Evolutionary conservation across 2,329 filamentous ascomycete genomes (phyloP).

Genomic region (Apiospora phragmitis): DNA sequence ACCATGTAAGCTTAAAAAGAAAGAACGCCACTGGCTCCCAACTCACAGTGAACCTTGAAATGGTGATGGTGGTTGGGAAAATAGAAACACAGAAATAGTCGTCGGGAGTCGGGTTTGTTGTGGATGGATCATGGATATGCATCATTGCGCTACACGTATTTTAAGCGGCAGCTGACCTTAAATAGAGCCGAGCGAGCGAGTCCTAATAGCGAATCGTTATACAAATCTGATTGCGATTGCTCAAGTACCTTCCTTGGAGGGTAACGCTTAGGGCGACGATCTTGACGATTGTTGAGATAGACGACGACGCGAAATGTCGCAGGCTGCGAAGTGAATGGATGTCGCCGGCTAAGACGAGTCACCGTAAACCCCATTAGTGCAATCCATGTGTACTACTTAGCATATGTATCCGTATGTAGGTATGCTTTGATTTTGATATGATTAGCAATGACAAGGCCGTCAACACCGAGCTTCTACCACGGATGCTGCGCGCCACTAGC

Average conservation of each 20-base stretch:
- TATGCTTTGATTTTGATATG: background rate
- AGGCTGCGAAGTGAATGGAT: background rate
- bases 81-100: background rate
- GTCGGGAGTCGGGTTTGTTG: background rate
- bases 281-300: constrained; percentile 4
- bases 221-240: constrained; percentile 8
- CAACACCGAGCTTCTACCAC: background rate
- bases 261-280: background rate
- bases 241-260: constrained; percentile 7
- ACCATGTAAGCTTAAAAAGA: constrained; percentile 5
- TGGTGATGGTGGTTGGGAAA: background rate
- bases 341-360: background rate
- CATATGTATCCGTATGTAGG: background rate
- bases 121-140: background rate
- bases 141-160: background rate
- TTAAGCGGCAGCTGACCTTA: background rate
- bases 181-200: background rate
- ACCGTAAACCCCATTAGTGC: background rate
- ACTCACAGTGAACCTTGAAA: background rate
- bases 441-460: background rate
- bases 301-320: background rate
- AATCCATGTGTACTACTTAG: background rate
- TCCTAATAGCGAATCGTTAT: constrained; percentile 4
- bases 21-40: background rate
- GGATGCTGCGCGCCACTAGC: background rate